Percentiles rank a stretch among this genome's conserved stretches.
phyloP scores from a whole-genome alignment of 1,284 basidiomycete species.

The Pseudozyma sp. region DNA sequence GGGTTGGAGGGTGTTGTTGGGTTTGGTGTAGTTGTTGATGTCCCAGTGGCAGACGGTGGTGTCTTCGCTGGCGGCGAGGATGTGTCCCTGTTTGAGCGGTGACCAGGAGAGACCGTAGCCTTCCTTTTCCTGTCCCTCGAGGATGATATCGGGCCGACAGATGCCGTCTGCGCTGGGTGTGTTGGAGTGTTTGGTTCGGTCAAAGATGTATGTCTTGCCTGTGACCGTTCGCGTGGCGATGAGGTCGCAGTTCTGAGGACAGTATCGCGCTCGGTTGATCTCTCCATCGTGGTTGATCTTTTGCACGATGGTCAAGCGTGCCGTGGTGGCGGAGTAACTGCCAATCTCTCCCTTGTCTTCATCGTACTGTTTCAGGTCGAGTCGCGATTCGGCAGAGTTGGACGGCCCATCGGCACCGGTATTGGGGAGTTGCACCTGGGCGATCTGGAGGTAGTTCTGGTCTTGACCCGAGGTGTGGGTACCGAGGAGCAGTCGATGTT shows the following conservation, averaged over 20 bases:
- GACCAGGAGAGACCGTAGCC: constrained; percentile 96
- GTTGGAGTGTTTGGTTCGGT: constrained; percentile 94
- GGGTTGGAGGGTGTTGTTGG: constrained; percentile 82
- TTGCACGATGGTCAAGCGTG: constrained; percentile 89
- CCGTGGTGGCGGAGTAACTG: constrained; percentile 75
- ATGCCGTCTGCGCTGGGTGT: constrained; percentile 83
- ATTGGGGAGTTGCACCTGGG: constrained; percentile 87
- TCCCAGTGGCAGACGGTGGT: constrained; percentile 98
- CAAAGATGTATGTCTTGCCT: constrained; percentile 93
- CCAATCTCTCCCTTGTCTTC: constrained; percentile 80
- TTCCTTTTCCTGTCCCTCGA: constrained; percentile 90
- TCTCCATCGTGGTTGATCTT: constrained; percentile 96
- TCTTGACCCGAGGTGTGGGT: constrained; percentile 97
- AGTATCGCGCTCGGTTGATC: constrained; percentile 96
- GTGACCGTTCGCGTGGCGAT: constrained; percentile 93
- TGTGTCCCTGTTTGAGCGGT: constrained; percentile 81
- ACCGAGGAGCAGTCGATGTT: constrained; percentile 92
- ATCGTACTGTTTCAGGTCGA: constrained; percentile 85
- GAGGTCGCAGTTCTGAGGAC: constrained; percentile 97
- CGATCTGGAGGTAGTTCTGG: constrained; percentile 96
- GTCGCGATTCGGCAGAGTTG: constrained; percentile 73
- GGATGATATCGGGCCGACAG: constrained; percentile 89
- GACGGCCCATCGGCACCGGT: constrained; percentile 52
- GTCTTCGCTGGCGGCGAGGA: constrained; percentile 93
- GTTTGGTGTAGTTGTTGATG: constrained; percentile 87